A percentile compares a stretch with the other conserved stretches of the same genome.
Evolutionary conservation across 108 stramenopile genomes (phyloP).

Genomic region (Cylindrotheca fusiformis): DNA sequence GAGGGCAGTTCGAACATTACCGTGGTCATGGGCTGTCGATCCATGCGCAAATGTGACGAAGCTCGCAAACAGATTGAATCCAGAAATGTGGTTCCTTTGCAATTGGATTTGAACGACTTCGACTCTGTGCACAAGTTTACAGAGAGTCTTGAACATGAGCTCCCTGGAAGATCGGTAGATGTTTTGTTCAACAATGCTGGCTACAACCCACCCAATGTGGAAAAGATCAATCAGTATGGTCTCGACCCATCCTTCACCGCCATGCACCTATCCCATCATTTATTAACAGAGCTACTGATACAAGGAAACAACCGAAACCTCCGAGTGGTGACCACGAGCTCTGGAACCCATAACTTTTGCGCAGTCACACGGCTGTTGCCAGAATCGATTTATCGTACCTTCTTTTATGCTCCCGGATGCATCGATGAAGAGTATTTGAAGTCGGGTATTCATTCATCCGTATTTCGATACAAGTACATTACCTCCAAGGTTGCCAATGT

Average conservation of each 20-base stretch:
- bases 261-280: background rate
- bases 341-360: background rate
- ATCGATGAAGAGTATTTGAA: background rate
- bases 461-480: background rate
- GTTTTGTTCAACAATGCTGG: background rate
- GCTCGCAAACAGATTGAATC: background rate
- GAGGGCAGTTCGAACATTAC: background rate
- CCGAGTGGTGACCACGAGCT: background rate
- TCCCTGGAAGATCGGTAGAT: background rate
- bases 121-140: background rate
- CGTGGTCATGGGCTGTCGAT: slow-evolving; percentile 9
- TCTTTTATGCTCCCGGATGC: background rate
- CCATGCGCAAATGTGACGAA: background rate
- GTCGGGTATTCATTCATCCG: background rate
- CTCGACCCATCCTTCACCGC: background rate
- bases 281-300: background rate
- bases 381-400: background rate
- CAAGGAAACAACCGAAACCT: background rate
- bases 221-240: background rate
- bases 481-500: background rate
- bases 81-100: background rate
- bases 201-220: background rate
- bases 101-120: background rate
- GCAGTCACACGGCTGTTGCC: background rate
- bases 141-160: background rate